Base-by-base conservation (phyloP, 306 rosid genomes). In the Ceratonia siliqua region DNA sequence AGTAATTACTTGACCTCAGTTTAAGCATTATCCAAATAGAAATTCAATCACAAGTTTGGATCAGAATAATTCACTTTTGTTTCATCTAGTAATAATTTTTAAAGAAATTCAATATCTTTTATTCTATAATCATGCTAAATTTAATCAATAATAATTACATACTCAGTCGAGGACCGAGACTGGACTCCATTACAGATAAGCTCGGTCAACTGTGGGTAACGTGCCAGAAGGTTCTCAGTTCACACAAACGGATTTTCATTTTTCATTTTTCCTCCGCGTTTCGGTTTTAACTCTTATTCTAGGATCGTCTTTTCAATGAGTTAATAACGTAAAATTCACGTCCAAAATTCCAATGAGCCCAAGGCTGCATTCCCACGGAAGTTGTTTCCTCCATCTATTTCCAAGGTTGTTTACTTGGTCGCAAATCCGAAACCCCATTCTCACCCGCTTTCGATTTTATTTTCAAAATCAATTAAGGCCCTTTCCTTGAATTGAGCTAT, bases 371-470 rank as follows among this genome's bases (percentile, higher is more conserved):
- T 70, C 64, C 55, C 33, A 45, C 18, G 50, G 28, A 33, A 49
- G 52, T 28, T 54, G 28, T 62, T 69, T 39, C 13, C 24, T 46
- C 78, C 42, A 2, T 65, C 42, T 62, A 42, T 24, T 20, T 50
- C 18, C 46, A 22, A 25, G 66, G 24, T 4, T 57, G 24, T 33
- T 46, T 59, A 12, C 20, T 17, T 58, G 43, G 76, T 58, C 65
- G 46, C 54, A 42, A 56, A 74, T 70, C 71, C 80, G 4, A 39
- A 53, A 8, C 57, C 21, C 67, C 71, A 17, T 75, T 64, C 82
- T 75, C 76, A 83, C 58, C 4, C 2, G 5, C 20, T 6, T 6
- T 68, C 12, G 18, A 0, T 38, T 12, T 24, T 17, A 52, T 11
- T 50, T 20, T 70, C 45, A 63, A 42, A 3, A 8, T 72, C 20